A percentile compares a stretch with the other conserved stretches of the same genome.
phyloP scores from a whole-genome alignment of 768 basidiomycete genomes.

The Kwoniella bestiolae region DNA sequence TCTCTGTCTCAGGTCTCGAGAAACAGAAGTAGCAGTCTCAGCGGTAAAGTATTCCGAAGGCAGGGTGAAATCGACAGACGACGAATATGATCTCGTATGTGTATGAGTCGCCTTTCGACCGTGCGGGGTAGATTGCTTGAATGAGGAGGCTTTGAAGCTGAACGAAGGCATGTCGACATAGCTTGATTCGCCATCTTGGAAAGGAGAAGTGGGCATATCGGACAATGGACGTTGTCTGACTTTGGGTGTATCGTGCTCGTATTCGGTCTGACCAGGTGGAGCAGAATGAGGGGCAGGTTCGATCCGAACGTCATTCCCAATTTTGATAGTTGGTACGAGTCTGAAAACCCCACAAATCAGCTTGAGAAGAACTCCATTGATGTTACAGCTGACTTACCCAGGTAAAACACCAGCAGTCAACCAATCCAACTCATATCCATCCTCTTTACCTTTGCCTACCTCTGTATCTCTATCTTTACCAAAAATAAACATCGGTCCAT shows the following conservation, averaged over 20 bases:
- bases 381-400: slow-evolving; percentile 19
- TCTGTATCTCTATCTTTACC: neutral
- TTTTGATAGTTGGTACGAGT: slow-evolving; percentile 35
- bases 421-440: slow-evolving; percentile 46
- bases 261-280: neutral
- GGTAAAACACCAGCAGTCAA: slow-evolving; percentile 42
- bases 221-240: slow-evolving; percentile 10
- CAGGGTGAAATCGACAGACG: slow-evolving; percentile 29
- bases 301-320: slow-evolving; percentile 30
- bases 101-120: neutral
- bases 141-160: slow-evolving; percentile 5
- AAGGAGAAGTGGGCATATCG: slow-evolving; percentile 6
- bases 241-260: neutral
- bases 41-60: slow-evolving; percentile 30
- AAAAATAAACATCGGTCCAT: slow-evolving; percentile 40
- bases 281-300: slow-evolving; percentile 16
- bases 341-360: neutral
- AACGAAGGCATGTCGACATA: slow-evolving; percentile 17
- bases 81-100: slow-evolving; percentile 25
- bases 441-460: neutral
- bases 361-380: no score
- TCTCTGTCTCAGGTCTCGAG: slow-evolving; percentile 20
- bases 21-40: slow-evolving; percentile 2
- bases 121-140: slow-evolving; percentile 19
- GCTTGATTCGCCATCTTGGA: slow-evolving; percentile 12